Conservation (phyloP, 2,329 filamentous ascomycete genomes). For the Bipolaris sorokiniana region DNA sequence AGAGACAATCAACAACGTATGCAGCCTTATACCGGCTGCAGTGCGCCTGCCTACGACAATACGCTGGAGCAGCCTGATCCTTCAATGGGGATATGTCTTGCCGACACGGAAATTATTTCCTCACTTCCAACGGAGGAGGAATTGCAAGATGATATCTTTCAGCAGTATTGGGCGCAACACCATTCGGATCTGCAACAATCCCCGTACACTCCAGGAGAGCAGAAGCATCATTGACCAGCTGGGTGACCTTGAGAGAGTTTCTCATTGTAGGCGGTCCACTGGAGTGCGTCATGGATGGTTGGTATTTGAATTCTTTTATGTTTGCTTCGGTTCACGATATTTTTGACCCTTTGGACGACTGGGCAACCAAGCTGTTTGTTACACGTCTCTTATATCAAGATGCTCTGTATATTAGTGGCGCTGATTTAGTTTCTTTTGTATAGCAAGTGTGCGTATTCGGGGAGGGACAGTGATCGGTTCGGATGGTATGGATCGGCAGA, state of each 20-base stretch:
- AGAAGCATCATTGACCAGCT: background rate
- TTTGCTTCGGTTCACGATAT: background rate
- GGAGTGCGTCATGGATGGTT: background rate
- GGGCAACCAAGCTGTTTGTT: background rate
- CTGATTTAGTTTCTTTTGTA: background rate
- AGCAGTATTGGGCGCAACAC: conserved; percentile 4
- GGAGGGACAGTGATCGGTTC: too few relatives aligned
- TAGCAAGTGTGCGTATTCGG: background rate
- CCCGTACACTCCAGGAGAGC: background rate
- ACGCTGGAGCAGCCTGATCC: conserved; percentile 7
- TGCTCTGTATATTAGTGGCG: background rate
- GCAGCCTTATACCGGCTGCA: background rate
- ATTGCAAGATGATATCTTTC: background rate
- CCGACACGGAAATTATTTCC: conserved; percentile 7
- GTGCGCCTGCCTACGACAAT: background rate
- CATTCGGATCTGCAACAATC: background rate
- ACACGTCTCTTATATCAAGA: background rate
- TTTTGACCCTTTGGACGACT: conserved; percentile 1
- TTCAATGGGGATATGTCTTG: conserved; percentile 8
- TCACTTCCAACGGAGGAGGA: background rate
- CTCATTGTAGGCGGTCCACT: background rate
- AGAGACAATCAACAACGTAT: conserved; percentile 2
- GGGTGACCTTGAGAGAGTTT: background rate
- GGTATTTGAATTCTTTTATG: background rate
- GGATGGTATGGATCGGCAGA: background rate